Conservation (phyloP, 1,284 basidiomycete genomes). For the Fomitopsis betulina region DNA sequence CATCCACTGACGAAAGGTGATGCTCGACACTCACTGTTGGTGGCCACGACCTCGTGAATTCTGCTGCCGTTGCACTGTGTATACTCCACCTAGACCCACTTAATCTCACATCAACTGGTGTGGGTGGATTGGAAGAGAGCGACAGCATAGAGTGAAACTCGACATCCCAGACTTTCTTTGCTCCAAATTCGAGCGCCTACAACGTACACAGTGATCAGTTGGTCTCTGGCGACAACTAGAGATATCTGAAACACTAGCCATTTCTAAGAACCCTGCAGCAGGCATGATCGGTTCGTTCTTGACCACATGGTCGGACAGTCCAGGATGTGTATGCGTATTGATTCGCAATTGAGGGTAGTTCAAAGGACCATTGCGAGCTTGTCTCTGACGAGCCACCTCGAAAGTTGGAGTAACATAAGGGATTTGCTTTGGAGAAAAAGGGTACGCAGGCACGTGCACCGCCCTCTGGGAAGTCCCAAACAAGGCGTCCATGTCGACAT, state of each 20-base stretch:
- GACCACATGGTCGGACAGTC: slow-evolving; percentile 35
- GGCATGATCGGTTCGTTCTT: slow-evolving; percentile 37
- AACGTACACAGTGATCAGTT: neutral
- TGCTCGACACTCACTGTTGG: too few relatives aligned
- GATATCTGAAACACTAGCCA: slow-evolving; percentile 23
- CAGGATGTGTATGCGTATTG: slow-evolving; percentile 25
- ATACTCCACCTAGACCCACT: neutral
- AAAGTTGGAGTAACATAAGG: slow-evolving; percentile 12
- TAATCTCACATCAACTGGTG: slow-evolving; percentile 15
- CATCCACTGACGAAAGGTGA: neutral
- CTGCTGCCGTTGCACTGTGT: too few relatives aligned
- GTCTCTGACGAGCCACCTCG: neutral
- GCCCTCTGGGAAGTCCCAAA: too few relatives aligned
- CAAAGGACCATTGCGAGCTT: neutral
- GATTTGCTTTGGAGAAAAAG: slow-evolving; percentile 17
- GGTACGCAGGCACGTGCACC: slow-evolving; percentile 10
- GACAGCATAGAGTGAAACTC: slow-evolving; percentile 20
- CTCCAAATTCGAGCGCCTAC: slow-evolving; percentile 22
- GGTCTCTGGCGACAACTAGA: too few relatives aligned
- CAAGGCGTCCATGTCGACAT: too few relatives aligned
- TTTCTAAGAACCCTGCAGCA: slow-evolving; percentile 38
- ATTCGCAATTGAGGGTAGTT: neutral
- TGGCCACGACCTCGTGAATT: too few relatives aligned
- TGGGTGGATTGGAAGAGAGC: slow-evolving; percentile 26
- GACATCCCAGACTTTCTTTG: slow-evolving; percentile 19